Base-by-base conservation (phyloP, 495 filamentous ascomycete species). In the Penicillium canescens region DNA sequence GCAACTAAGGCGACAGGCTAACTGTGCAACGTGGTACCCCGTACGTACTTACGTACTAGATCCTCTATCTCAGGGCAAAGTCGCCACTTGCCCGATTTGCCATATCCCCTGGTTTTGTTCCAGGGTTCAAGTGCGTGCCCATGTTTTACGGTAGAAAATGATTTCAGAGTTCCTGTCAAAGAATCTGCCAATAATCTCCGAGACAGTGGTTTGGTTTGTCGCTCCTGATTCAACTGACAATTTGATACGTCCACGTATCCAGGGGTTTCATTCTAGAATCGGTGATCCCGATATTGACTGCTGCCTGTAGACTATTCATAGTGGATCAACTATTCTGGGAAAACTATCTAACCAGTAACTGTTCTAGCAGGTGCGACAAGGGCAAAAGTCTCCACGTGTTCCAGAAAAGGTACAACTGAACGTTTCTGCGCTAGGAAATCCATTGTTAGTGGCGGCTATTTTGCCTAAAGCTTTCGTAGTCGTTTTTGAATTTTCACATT, bases 31-130 rank as follows among this genome's bases (percentile, higher is more conserved):
- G 11, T 40, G 26, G 23, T 26, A 41, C 20, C 6, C 23, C 21
- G 40, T 42, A 14, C 37, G 34, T 38, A 43, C 31, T 51, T 51
- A 51, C 48, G 48, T 51, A 42, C 34, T 16, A 21, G 31, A 11
- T 16, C 34, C 24, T 10, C 28, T 9, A 31, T 23, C 2, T 31
- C 6, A 40, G 20, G 11, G 16, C 6, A n/a, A 35, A 35, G 26
- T 51, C 20, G 49, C 49, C 49, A 51, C 40, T 42, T 36, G 12
- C 6, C 16, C 9, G 28, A 38, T 8, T 12, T 36, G 11, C 34
- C n/a, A 36, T 8, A 16, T 24, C 28, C 42, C 48, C 8, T 35
- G 16, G 16, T 14, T 24, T 34, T 36, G 6, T 33, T 18, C 24
- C 14, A 20, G 14, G 31, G 18, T 13, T 9, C 9, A 26, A 20